phyloP scores from a whole-genome alignment of 805 yeast genomes.

The Hanseniaspora lachancei region DNA sequence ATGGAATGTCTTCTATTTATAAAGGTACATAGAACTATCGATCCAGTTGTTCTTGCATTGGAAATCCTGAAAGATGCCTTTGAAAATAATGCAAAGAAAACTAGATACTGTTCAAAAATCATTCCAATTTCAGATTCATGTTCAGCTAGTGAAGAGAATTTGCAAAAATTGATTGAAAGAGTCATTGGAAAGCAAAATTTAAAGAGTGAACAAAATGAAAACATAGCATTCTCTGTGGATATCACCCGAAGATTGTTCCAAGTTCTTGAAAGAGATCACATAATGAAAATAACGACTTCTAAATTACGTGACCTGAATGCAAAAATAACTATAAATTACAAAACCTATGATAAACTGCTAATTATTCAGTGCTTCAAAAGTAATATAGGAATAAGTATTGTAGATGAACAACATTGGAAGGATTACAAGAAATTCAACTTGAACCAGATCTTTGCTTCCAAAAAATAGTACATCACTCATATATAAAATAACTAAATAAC shows the following conservation, averaged over 20 bases:
- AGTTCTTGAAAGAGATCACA: slow-evolving; percentile 54
- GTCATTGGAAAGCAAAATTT: slow-evolving; percentile 65
- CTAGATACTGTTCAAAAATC: slow-evolving; percentile 62
- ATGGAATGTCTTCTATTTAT: slow-evolving; percentile 79
- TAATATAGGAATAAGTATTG: slow-evolving; percentile 78
- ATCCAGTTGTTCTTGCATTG: slow-evolving; percentile 60
- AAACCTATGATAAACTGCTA: slow-evolving; percentile 62
- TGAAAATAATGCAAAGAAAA: slow-evolving; percentile 34
- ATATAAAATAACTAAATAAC: neutral
- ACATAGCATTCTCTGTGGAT: slow-evolving; percentile 59
- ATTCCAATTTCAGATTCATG: slow-evolving; percentile 71
- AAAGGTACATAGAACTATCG: slow-evolving; percentile 64
- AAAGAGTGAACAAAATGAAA: slow-evolving; percentile 28
- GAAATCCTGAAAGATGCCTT: slow-evolving; percentile 50
- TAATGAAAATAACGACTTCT: slow-evolving; percentile 59
- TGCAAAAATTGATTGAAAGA: slow-evolving; percentile 42
- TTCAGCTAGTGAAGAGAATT: slow-evolving; percentile 56
- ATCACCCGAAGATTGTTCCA: slow-evolving; percentile 69
- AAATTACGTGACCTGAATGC: slow-evolving; percentile 28
- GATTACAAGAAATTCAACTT: slow-evolving; percentile 58
- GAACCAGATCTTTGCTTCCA: slow-evolving; percentile 57
- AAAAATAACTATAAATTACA: slow-evolving; percentile 19
- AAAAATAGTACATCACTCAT: slow-evolving; percentile 17
- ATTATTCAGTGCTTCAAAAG: slow-evolving; percentile 81
- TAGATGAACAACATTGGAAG: slow-evolving; percentile 41